Evolutionary conservation across 2,329 filamentous ascomycete genomes (phyloP).

Genomic region (Neonectria punicea): DNA sequence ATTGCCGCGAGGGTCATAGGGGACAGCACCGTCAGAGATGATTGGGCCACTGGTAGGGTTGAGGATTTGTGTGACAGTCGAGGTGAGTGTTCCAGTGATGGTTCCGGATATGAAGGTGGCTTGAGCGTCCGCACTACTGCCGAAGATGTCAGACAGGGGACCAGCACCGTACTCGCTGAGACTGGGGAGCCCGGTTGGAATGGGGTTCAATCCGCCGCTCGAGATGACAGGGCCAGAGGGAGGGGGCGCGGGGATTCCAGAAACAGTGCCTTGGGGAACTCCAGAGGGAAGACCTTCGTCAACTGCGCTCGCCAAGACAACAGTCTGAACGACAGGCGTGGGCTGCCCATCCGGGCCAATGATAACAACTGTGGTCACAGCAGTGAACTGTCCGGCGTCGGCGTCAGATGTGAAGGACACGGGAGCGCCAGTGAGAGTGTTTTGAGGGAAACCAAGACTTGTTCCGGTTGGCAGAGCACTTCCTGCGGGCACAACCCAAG

Average conservation of each 20-base stretch:
- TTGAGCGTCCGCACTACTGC: slow-evolving; percentile 29
- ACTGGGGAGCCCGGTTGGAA: slow-evolving; percentile 30
- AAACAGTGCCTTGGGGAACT: slow-evolving; percentile 28
- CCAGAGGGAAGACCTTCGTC: slow-evolving; percentile 32
- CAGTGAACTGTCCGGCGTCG: slow-evolving; percentile 35
- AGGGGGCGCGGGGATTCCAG: slow-evolving; percentile 28
- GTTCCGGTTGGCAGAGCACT: slow-evolving; percentile 34
- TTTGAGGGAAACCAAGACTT: slow-evolving; percentile 23
- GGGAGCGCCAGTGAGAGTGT: slow-evolving; percentile 12
- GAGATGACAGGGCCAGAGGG: slow-evolving; percentile 29
- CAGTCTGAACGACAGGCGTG: slow-evolving; percentile 47
- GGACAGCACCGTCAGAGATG: slow-evolving; percentile 31
- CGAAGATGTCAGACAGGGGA: slow-evolving; percentile 35
- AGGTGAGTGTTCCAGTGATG: slow-evolving; percentile 37
- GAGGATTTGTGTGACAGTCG: slow-evolving; percentile 40
- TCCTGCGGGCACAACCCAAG: slow-evolving; percentile 41
- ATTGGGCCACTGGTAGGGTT: slow-evolving; percentile 35
- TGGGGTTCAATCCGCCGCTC: slow-evolving; percentile 16
- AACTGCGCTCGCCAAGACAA: slow-evolving; percentile 43
- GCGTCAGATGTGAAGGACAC: slow-evolving; percentile 27
- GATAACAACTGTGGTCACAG: slow-evolving; percentile 45
- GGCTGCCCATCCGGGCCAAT: slow-evolving; percentile 46
- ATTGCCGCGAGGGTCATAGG: slow-evolving; percentile 29
- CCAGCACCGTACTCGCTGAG: slow-evolving; percentile 43
- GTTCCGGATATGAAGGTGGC: slow-evolving; percentile 32